Base-by-base conservation (phyloP, 2,329 filamentous ascomycete species). In the Colletotrichum kahawae region DNA sequence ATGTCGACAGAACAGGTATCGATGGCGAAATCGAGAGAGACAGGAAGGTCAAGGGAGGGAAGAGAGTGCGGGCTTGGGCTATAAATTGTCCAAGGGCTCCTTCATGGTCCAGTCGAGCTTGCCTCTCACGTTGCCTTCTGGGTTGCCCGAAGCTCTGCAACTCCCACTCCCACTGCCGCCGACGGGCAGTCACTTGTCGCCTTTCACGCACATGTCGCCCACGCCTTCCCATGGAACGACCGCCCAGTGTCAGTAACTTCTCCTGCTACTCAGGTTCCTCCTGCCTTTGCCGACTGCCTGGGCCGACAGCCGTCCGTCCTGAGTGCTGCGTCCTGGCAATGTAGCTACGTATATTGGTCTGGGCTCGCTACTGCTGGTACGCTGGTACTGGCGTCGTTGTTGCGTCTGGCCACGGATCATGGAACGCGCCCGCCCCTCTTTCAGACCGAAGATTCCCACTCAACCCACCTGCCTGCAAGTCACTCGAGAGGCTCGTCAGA, bases 131-230 rank as follows among this genome's bases (percentile, higher is more conserved):
- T 34, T 57, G 54, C 16, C 60, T 56, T 72, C 31, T 57, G 29
- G 67, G 24, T 67, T 69, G 43, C 48, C 71, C 51, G 71, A 76
- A 76, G 74, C 74, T 76, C 74, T 76, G 74, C 74, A 76, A 76
- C 74, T 76, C 59, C 29, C 36, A 18, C 54, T 51, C 24, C 33
- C 24, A 33, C 18, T 54, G 51, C 66, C 31, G 70, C 70, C 70
- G 69, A 65, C 62, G 54, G 62, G 34, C 59, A 66, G 27, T 66
- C 54, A 36, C 71, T 48, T 16, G 24, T 54, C 24, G 54, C 57
- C 71, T 62, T 63, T 71, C 56, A 60, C 56, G 31, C 54, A 57
- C 48, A 54, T 16, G 63, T 36, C 31, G 13, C 16, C n/a, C 24
- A 21, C 27, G 14, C 29, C 38, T 27, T 14, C 34, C 70, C 34